A percentile compares a stretch with the other conserved stretches of the same genome.
Evolutionary conservation across 192 early-diverging fungal genomes (phyloP).

Genomic region (Coemansia sp.): DNA sequence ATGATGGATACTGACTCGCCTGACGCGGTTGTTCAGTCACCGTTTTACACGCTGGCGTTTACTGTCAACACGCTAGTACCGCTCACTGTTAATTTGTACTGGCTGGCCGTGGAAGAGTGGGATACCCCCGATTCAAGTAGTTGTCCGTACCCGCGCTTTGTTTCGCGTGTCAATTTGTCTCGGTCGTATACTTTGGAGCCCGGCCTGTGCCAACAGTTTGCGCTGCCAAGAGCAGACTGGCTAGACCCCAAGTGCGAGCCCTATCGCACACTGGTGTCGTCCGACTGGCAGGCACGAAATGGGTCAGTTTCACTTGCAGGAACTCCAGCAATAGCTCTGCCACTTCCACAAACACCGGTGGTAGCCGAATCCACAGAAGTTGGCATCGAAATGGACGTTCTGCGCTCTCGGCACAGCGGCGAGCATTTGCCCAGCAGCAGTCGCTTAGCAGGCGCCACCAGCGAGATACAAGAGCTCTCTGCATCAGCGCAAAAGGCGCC

Average conservation of each 20-base stretch:
- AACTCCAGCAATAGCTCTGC: not conserved
- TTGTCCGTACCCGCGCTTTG: conserved; percentile 28
- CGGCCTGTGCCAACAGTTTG: conserved; percentile 36
- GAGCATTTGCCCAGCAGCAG: not conserved
- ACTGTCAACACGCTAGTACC: conserved; percentile 45
- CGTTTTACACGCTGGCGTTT: conserved; percentile 43
- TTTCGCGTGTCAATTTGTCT: conserved; percentile 32
- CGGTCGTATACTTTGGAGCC: conserved; percentile 32
- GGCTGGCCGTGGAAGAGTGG: conserved; percentile 53
- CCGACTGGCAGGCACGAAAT: conserved; percentile 51
- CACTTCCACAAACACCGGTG: not conserved
- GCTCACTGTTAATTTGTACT: conserved; percentile 35
- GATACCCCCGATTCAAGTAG: conserved; percentile 11
- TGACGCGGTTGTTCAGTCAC: conserved; percentile 30
- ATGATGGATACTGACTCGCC: conserved; percentile 27
- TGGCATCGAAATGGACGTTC: conserved; percentile 26
- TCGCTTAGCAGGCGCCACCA: not conserved
- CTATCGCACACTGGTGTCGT: conserved; percentile 38
- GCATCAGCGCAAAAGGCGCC: conserved; percentile 29
- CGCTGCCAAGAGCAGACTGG: conserved; percentile 44
- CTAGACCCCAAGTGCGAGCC: conserved; percentile 43
- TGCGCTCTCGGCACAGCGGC: not conserved
- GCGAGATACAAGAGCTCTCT: conserved; percentile 44
- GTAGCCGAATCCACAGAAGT: not conserved
- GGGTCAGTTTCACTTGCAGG: not conserved